Base-by-base conservation (phyloP, 371 early-diverging fungal species). In the Amoeboaphelidium protococcarum region DNA sequence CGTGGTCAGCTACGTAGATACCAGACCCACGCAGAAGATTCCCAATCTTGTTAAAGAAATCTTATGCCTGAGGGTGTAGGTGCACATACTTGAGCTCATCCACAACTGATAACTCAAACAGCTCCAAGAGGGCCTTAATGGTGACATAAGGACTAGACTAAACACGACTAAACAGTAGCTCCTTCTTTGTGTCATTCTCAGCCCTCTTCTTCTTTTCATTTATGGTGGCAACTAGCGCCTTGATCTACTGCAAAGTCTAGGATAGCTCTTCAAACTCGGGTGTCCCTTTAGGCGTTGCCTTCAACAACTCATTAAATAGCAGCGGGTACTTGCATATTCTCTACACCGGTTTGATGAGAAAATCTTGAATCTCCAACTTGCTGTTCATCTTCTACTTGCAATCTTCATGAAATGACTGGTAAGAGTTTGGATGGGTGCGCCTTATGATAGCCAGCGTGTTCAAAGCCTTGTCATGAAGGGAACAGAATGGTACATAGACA, bases 291-390 rank as follows among this genome's bases (percentile, higher is more conserved):
- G 24, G 12, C 13, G 47, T 27, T n/a, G 16, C 24, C 22, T 46
- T 46, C n/a, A 46, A 13, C 13, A 46, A 19, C 23, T 46, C 68
- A 51, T 72, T 65, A 53, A 91, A 66, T 42, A 90, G 69, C 24
- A 90, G 65, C 21, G 88, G 87, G 61, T 94, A 96, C 67, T 86
- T 89, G 69, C 90, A 87, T 50, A 94, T 78, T 49, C 97, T 76
- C 63, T 96, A 95, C 0, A 94, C 76, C 0, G 97, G 97, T 60
- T 87, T 86, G 62, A 96, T 90, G 41, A 96, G 68, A 58, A 82
- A 68, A 31, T 31, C 37, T 31, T 31, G 37, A 31, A 31, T 31
- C 16, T 31, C 37, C 16, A 31, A 31, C 37, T 31, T 31, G 37
- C 10, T 31, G 37, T 31, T 31, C 37, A 31, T 31, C 37, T 31